Evolutionary conservation across 2,329 filamentous ascomycete genomes (phyloP).

Genomic region (Phaeomoniella chlamydospora): DNA sequence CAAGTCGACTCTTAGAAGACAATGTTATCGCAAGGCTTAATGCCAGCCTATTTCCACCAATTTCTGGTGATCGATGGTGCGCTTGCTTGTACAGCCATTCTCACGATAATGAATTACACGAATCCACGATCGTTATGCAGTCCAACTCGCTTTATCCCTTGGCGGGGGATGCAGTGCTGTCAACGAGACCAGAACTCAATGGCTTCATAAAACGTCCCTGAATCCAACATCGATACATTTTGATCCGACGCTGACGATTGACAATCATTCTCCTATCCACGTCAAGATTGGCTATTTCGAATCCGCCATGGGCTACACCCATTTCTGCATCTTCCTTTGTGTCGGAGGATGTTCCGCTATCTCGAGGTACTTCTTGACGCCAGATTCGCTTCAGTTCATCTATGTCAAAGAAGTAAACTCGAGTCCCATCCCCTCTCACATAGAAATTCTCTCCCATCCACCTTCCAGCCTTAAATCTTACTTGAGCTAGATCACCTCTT

Average conservation of each 20-base stretch:
- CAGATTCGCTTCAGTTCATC: conserved; percentile 72
- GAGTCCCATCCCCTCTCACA: conserved; percentile 82
- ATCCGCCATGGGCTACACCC: conserved; percentile 16
- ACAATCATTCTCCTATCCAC: conserved; percentile 82
- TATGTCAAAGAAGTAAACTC: conserved; percentile 93
- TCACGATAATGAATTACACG: too few species aligned
- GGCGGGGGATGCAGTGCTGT: background rate
- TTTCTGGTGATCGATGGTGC: too few species aligned
- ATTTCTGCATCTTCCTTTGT: conserved; percentile 8
- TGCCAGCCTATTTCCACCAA: too few species aligned
- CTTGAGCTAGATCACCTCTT: conserved; percentile 85
- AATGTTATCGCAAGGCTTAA: too few species aligned
- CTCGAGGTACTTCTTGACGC: conserved; percentile 17
- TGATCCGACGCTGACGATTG: conserved; percentile 76
- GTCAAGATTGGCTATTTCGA: conserved; percentile 65
- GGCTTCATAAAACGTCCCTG: conserved; percentile 27
- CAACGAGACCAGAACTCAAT: background rate
- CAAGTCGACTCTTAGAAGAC: too few species aligned
- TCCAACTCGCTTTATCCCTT: too few species aligned
- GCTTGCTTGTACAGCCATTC: too few species aligned
- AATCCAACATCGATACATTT: conserved; percentile 96
- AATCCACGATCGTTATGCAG: too few species aligned
- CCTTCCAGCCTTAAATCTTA: conserved; percentile 88
- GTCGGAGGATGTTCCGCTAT: conserved; percentile 4
- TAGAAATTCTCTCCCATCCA: conserved; percentile 97